Evolutionary conservation across 768 basidiomycete genomes (phyloP).

Genomic region (Pholiota microspora): DNA sequence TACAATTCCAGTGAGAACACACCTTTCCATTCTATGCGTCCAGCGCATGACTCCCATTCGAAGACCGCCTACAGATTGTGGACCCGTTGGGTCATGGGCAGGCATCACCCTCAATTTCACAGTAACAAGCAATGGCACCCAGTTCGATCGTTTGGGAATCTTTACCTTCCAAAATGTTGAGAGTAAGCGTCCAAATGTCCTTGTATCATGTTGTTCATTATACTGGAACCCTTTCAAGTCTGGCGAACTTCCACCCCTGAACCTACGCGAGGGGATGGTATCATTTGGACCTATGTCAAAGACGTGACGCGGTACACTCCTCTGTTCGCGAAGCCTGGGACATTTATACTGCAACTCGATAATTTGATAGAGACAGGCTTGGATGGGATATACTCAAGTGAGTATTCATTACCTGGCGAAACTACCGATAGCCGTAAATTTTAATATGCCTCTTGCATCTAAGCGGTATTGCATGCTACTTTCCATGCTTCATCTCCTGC

Average conservation of each 20-base stretch:
- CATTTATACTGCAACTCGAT: conserved; percentile 72
- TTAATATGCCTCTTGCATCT: too few relatives aligned
- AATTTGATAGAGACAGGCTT: conserved; percentile 58
- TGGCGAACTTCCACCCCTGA: conserved; percentile 84
- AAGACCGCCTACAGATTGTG: conserved; percentile 75
- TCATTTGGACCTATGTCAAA: conserved; percentile 77
- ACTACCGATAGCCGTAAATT: too few relatives aligned
- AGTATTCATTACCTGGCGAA: conserved; percentile 7
- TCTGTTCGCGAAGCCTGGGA: conserved; percentile 64
- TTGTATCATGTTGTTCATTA: not conserved
- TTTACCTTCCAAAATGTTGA: conserved; percentile 80
- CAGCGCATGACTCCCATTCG: not conserved
- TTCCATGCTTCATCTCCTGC: conserved; percentile 59
- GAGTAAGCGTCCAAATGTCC: conserved; percentile 38
- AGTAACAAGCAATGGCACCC: conserved; percentile 74
- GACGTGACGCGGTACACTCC: conserved; percentile 74
- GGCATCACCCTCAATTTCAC: conserved; percentile 76
- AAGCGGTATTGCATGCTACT: conserved; percentile 69
- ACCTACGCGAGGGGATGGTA: conserved; percentile 62
- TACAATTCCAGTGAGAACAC: conserved; percentile 55
- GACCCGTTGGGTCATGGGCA: conserved; percentile 68
- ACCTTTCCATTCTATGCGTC: not conserved
- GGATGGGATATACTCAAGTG: conserved; percentile 71
- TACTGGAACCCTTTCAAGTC: conserved; percentile 34
- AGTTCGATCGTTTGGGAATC: conserved; percentile 69